Evolutionary conservation across 2,329 filamentous ascomycete genomes (phyloP).

Genomic region (Paecilomyces sp.): DNA sequence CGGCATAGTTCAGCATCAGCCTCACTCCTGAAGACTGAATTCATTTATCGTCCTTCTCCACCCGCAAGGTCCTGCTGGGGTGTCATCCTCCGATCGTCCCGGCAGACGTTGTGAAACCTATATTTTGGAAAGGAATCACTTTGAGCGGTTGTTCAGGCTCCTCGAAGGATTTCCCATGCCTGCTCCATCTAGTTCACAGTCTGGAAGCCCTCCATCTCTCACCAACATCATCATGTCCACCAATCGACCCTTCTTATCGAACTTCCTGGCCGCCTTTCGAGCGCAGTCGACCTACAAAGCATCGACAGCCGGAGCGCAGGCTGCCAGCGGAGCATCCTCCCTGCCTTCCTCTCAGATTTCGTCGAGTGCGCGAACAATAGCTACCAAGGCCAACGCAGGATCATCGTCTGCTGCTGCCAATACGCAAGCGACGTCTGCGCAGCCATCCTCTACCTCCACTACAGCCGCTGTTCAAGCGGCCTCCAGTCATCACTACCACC

Average conservation of each 20-base stretch:
- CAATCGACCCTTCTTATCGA: constrained; percentile 59
- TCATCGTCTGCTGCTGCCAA: constrained; percentile 10
- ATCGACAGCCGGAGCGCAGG: constrained; percentile 25
- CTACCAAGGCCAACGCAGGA: constrained; percentile 34
- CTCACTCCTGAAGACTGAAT: not conserved
- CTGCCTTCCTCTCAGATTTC: constrained; percentile 34
- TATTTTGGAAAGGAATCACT: not conserved
- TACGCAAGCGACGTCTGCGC: constrained; percentile 6
- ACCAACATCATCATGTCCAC: constrained; percentile 47
- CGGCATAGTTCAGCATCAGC: not conserved
- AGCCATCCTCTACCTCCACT: constrained; percentile 14
- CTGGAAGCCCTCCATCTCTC: not conserved
- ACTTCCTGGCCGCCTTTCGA: constrained; percentile 61
- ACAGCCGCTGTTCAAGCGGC: constrained; percentile 32
- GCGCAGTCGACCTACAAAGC: constrained; percentile 57
- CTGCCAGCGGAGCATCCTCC: constrained; percentile 29
- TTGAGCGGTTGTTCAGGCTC: not conserved
- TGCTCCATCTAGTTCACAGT: not conserved
- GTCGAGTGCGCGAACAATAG: constrained; percentile 40
- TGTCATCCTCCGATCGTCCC: not conserved
- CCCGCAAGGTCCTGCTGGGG: not conserved
- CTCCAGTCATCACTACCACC: constrained; percentile 34
- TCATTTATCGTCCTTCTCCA: not conserved
- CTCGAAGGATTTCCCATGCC: not conserved
- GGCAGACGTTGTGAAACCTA: not conserved